Conservation (phyloP, 2,329 filamentous ascomycete genomes). For the Pleomassaria siparia region DNA sequence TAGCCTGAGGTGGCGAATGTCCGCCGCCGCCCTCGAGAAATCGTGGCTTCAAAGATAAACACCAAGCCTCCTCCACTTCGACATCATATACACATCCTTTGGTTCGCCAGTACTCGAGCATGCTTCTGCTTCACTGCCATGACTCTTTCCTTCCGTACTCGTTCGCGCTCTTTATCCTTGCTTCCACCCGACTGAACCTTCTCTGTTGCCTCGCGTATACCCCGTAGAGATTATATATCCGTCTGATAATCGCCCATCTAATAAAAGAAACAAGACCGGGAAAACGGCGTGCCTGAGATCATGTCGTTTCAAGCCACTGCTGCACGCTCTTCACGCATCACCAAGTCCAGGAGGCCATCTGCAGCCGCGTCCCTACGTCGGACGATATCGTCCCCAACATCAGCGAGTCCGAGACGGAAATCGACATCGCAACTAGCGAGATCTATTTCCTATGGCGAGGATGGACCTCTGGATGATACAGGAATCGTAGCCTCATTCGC, state of each 20-base stretch:
- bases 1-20: too few relatives aligned
- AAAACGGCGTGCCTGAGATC: background rate
- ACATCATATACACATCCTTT: background rate
- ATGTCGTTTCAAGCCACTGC: slow-evolving; percentile 35
- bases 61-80: slow-evolving; percentile 5
- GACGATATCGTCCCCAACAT: slow-evolving; percentile 41
- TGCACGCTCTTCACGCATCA: slow-evolving; percentile 35
- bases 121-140: slow-evolving; percentile 16
- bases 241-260: too few relatives aligned
- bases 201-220: background rate
- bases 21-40: background rate
- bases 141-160: slow-evolving; percentile 9
- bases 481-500: slow-evolving; percentile 60
- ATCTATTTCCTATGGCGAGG: slow-evolving; percentile 34
- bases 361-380: slow-evolving; percentile 33
- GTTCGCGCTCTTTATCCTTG: background rate
- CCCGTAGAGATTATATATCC: background rate
- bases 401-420: slow-evolving; percentile 40
- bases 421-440: slow-evolving; percentile 22
- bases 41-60: too few relatives aligned
- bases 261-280: too few relatives aligned
- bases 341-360: slow-evolving; percentile 22
- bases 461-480: slow-evolving; percentile 59
- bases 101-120: slow-evolving; percentile 28
- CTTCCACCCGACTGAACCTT: slow-evolving; percentile 5